phyloP scores from a whole-genome alignment of 805 yeast genomes.

The Maudiozyma turicensis region DNA sequence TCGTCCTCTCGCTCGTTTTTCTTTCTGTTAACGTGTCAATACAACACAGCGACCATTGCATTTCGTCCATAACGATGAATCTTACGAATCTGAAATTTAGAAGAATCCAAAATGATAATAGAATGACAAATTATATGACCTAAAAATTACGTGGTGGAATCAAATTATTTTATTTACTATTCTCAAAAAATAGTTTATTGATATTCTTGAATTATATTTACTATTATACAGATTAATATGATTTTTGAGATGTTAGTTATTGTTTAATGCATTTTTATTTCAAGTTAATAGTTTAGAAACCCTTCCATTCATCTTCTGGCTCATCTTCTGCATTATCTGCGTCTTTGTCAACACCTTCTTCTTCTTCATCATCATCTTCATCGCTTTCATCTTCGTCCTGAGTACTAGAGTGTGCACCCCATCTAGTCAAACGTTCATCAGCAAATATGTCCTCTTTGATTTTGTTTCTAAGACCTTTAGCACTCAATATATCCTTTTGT shows the following conservation, averaged over 20 bases:
- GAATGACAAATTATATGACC: too few species aligned
- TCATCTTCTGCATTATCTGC: conserved; percentile 23
- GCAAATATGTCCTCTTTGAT: conserved; percentile 55
- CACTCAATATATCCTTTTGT: conserved; percentile 35
- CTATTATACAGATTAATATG: too few species aligned
- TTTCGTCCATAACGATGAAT: too few species aligned
- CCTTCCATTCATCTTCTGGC: conserved; percentile 34
- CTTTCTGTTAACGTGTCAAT: background rate
- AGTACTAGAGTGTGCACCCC: conserved; percentile 41
- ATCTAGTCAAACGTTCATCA: conserved; percentile 52
- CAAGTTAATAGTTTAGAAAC: conserved; percentile 21
- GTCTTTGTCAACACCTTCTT: conserved; percentile 20
- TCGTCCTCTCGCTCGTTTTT: background rate
- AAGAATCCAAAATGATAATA: too few species aligned
- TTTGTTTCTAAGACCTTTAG: conserved; percentile 57
- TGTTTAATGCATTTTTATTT: too few species aligned
- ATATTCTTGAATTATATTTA: too few species aligned
- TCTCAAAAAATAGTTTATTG: too few species aligned
- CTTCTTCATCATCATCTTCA: conserved; percentile 19
- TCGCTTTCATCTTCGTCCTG: conserved; percentile 24
- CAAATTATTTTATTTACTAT: too few species aligned
- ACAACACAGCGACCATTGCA: too few species aligned
- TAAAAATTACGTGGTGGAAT: too few species aligned
- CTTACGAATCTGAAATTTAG: too few species aligned
- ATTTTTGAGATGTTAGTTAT: too few species aligned